These are phyloP conservation scores for Lipomyces oligophaga DNA, from an alignment of 805 yeast species.

Conservation along the genomic window DNA sequence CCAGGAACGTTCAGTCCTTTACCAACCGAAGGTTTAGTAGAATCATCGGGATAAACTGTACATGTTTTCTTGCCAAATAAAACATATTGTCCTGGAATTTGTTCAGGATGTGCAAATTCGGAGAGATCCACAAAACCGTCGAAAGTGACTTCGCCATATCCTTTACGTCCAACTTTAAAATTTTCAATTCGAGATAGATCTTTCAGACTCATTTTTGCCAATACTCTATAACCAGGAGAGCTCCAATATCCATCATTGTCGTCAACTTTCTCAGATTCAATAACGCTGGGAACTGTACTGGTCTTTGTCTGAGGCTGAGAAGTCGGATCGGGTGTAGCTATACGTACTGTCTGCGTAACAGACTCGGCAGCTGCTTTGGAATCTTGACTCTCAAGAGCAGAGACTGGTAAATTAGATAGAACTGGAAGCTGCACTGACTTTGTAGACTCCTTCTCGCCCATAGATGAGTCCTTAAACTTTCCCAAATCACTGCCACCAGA, in stretches of 20 bases:
- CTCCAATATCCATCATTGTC: slow-evolving; percentile 83
- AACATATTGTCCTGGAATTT: slow-evolving; percentile 63
- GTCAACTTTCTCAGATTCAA: not conserved
- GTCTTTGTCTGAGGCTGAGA: slow-evolving; percentile 1
- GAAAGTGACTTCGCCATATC: slow-evolving; percentile 74
- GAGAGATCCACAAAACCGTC: slow-evolving; percentile 80
- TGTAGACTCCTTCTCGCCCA: not conserved
- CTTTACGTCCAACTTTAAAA: slow-evolving; percentile 73
- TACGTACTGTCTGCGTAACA: slow-evolving; percentile 1
- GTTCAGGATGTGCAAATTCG: slow-evolving; percentile 53
- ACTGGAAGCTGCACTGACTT: slow-evolving; percentile 1
- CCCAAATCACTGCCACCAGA: slow-evolving; percentile 23
- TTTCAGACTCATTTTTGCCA: slow-evolving; percentile 55
- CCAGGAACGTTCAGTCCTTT: slow-evolving; percentile 81
- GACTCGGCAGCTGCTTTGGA: not conserved
- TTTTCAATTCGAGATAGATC: slow-evolving; percentile 61
- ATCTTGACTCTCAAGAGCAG: not conserved
- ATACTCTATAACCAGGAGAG: slow-evolving; percentile 66
- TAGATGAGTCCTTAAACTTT: not conserved
- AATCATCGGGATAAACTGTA: slow-evolving; percentile 67
- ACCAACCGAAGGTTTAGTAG: slow-evolving; percentile 60
- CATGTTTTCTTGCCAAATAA: slow-evolving; percentile 58
- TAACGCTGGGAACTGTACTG: not conserved
- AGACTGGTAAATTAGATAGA: no score
- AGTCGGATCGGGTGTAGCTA: not conserved